Evolutionary conservation across 2,329 filamentous ascomycete genomes (phyloP).

Genomic region (Ilyonectria destructans): DNA sequence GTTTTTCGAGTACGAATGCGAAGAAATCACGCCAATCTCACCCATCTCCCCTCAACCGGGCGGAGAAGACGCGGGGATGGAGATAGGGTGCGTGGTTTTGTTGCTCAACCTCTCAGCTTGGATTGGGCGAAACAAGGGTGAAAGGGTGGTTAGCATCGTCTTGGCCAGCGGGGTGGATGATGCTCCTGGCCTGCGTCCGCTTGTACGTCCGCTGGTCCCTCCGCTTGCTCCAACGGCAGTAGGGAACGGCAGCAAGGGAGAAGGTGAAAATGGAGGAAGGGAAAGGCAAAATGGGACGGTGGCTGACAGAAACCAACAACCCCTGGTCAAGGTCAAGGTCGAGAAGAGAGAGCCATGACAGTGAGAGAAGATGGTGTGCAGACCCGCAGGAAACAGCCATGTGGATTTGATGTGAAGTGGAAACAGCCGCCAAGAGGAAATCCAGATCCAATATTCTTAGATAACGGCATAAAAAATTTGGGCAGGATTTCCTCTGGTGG

Average conservation of each 20-base stretch:
- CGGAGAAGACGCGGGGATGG: conserved; percentile 17
- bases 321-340: conserved; percentile 20
- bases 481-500: not conserved
- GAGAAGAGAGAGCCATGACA: not conserved
- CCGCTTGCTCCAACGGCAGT: conserved; percentile 12
- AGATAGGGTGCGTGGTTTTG: conserved; percentile 23
- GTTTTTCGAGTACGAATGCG: conserved; percentile 18
- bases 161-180: not conserved
- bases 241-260: conserved; percentile 5
- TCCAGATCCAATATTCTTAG: conserved; percentile 3
- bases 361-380: conserved; percentile 15
- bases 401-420: not conserved
- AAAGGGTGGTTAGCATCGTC: conserved; percentile 4
- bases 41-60: conserved; percentile 12
- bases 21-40: conserved; percentile 16
- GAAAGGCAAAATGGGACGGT: conserved; percentile 21
- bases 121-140: not conserved
- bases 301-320: conserved; percentile 10
- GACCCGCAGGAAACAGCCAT: conserved; percentile 15
- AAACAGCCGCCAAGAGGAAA: not conserved
- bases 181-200: not conserved
- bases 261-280: not conserved
- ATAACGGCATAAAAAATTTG: not conserved
- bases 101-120: conserved; percentile 6
- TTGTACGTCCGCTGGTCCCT: conserved; percentile 7